Conservation (phyloP, 768 basidiomycete genomes). For the Leccinum longicurvipes region DNA sequence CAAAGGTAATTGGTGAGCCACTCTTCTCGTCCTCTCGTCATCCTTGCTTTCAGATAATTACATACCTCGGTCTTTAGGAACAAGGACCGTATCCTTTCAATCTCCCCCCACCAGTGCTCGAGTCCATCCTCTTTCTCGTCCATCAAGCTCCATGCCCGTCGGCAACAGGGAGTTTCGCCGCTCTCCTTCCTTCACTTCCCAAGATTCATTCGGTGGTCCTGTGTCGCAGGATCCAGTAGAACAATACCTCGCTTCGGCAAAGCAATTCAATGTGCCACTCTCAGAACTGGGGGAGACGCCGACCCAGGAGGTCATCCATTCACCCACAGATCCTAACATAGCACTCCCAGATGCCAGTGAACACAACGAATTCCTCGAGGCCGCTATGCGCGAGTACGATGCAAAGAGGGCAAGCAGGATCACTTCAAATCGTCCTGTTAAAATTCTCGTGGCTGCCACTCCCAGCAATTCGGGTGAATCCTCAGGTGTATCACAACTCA, state of each 20-base stretch:
- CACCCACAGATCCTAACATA: conserved; percentile 41
- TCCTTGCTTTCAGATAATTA: conserved; percentile 23
- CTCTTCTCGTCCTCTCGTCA: conserved; percentile 17
- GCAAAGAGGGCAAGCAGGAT: conserved; percentile 15
- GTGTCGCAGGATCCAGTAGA: conserved; percentile 47
- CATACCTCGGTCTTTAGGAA: conserved; percentile 26
- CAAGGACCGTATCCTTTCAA: conserved; percentile 35
- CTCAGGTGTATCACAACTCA: conserved; percentile 13
- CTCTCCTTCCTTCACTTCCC: conserved; percentile 42
- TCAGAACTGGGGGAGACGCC: conserved; percentile 46
- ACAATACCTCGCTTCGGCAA: conserved; percentile 42
- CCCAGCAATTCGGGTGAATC: conserved; percentile 42
- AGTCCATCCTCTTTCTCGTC: conserved; percentile 12
- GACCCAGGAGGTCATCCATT: conserved; percentile 25
- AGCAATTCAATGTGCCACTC: conserved; percentile 55
- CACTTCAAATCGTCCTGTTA: conserved; percentile 10
- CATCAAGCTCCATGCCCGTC: conserved; percentile 23
- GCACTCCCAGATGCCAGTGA: conserved; percentile 50
- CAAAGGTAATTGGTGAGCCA: conserved; percentile 33
- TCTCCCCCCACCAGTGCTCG: conserved; percentile 24
- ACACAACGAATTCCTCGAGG: conserved; percentile 21
- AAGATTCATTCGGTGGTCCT: conserved; percentile 62
- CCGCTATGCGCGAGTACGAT: conserved; percentile 26
- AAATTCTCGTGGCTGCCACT: conserved; percentile 50
- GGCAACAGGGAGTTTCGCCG: conserved; percentile 24